Evolutionary conservation across 352 stramenopile species (phyloP).

Genomic region (Pythium rhizo-oryzae): DNA sequence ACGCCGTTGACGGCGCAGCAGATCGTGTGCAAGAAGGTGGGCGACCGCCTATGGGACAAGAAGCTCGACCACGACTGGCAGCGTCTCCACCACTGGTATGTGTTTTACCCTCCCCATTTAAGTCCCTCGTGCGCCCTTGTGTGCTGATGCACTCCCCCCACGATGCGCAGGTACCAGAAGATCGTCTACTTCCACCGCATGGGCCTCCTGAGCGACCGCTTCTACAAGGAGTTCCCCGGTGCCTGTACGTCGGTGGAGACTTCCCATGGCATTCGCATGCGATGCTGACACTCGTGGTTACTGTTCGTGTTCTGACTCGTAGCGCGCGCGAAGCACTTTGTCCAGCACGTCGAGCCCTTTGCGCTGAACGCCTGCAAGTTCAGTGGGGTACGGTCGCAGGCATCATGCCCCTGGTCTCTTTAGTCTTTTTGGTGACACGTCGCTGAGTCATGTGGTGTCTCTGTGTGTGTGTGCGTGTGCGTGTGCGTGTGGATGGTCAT

Average conservation of each 20-base stretch:
- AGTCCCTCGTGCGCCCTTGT: not conserved
- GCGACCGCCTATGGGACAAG: constrained; percentile 51
- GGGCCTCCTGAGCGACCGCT: constrained; percentile 64
- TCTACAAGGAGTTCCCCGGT: constrained; percentile 68
- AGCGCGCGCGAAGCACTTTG: constrained; percentile 61
- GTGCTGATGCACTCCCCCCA: not conserved
- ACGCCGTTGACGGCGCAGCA: constrained; percentile 40
- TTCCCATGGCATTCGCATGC: not conserved
- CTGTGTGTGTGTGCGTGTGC: too few relatives aligned
- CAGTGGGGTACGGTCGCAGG: constrained; percentile 52
- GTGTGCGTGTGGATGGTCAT: not conserved
- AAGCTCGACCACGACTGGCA: constrained; percentile 67
- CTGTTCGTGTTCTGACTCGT: not conserved
- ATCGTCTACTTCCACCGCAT: constrained; percentile 76
- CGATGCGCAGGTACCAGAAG: constrained; percentile 57
- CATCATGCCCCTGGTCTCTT: too few relatives aligned
- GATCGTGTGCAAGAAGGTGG: constrained; percentile 46
- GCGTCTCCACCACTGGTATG: constrained; percentile 62
- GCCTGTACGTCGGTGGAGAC: constrained; percentile 29
- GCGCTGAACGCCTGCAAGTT: constrained; percentile 54
- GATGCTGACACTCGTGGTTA: not conserved
- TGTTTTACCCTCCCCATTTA: too few relatives aligned
- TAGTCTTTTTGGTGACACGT: not conserved
- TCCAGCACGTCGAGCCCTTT: constrained; percentile 68
- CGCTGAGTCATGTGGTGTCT: too few relatives aligned